These are phyloP conservation scores for Coemansia sp. DNA, from an alignment of 192 early-diverging fungal genomes.

Conservation along the genomic window DNA sequence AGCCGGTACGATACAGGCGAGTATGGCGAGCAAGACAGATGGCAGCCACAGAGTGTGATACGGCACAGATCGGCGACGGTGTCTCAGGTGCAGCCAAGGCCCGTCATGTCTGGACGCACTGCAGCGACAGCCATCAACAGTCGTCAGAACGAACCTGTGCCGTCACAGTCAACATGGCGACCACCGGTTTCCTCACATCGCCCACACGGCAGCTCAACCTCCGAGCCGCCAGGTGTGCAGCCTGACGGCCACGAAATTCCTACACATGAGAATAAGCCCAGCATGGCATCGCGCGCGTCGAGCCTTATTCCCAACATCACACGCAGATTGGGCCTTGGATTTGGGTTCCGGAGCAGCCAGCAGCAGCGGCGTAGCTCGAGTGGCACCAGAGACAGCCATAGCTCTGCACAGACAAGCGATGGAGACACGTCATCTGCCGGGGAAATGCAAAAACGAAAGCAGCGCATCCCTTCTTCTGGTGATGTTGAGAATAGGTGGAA, in stretches of 20 bases:
- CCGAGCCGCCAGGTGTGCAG: not conserved
- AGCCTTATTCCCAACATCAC: constrained; percentile 46
- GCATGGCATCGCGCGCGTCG: constrained; percentile 35
- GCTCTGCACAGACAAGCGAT: constrained; percentile 18
- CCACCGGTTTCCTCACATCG: not conserved
- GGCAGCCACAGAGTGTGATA: constrained; percentile 14
- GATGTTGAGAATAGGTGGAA: constrained; percentile 1
- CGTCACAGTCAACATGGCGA: not conserved
- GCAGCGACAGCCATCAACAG: not conserved
- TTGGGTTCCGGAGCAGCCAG: constrained; percentile 30
- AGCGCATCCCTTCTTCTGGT: not conserved
- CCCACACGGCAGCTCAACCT: not conserved
- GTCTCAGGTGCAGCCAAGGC: constrained; percentile 23
- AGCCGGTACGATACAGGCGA: constrained; percentile 7
- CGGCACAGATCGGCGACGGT: constrained; percentile 46
- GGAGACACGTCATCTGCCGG: constrained; percentile 1
- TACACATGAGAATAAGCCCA: constrained; percentile 19
- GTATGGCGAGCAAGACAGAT: constrained; percentile 3
- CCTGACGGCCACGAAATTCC: not conserved
- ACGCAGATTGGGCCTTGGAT: constrained; percentile 44
- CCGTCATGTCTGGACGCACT: not conserved
- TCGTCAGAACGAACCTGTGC: not conserved
- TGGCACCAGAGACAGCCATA: constrained; percentile 3
- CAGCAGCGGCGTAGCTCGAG: constrained; percentile 12
- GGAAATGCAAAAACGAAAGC: not conserved